Percentiles rank a stretch among this genome's conserved stretches.
Conservation (phyloP, 2,329 filamentous ascomycete species). For the Alternaria ventricosa region DNA sequence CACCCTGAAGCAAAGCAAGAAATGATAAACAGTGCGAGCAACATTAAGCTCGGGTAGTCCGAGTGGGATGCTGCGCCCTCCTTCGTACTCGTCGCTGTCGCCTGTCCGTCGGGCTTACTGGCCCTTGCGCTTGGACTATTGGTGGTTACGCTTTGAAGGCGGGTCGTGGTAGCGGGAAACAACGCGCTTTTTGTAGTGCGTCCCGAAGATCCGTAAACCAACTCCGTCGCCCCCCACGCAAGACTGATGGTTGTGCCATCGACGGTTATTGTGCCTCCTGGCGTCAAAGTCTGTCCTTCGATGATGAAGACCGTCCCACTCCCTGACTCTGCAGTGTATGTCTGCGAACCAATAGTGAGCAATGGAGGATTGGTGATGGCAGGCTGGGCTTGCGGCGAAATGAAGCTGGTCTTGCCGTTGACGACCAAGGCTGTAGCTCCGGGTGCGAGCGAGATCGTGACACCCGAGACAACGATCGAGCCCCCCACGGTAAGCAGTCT, state of each 20-base stretch:
- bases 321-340: constrained; percentile 33
- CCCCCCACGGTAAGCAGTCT: constrained; percentile 50
- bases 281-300: constrained; percentile 47
- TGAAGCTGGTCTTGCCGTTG: constrained; percentile 41
- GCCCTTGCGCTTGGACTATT: constrained; percentile 19
- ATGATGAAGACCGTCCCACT: constrained; percentile 47
- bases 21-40: neutral
- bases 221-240: constrained; percentile 43
- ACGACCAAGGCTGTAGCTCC: constrained; percentile 38
- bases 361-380: constrained; percentile 36
- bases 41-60: neutral
- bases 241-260: constrained; percentile 45
- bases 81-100: constrained; percentile 11
- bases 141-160: constrained; percentile 7
- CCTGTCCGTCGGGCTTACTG: constrained; percentile 15
- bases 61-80: constrained; percentile 1
- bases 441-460: constrained; percentile 40
- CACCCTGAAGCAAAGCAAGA: neutral
- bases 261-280: constrained; percentile 45
- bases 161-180: constrained; percentile 49
- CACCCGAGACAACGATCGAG: constrained; percentile 32
- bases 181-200: constrained; percentile 43
- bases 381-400: constrained; percentile 29
- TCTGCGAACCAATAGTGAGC: constrained; percentile 41
- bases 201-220: constrained; percentile 45